Percentiles rank a stretch among this genome's conserved stretches.
Conservation (phyloP, 2,329 filamentous ascomycete species). For the Pseudovirgaria hyperparasitica region DNA sequence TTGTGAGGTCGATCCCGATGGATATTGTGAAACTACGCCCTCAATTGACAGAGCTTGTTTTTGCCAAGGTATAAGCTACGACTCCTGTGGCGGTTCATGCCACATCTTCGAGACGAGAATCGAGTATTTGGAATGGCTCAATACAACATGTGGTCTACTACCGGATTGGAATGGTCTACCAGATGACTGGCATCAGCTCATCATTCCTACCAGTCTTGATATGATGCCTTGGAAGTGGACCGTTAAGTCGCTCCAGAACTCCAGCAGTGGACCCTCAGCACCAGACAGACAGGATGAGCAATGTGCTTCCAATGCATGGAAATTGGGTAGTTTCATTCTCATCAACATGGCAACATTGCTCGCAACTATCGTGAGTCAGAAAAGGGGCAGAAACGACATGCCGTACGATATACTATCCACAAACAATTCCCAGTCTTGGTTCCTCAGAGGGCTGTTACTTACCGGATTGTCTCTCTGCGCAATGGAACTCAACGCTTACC, state of each 20-base stretch:
- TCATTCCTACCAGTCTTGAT: conserved; percentile 11
- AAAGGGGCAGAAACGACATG: conserved; percentile 2
- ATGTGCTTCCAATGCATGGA: conserved; percentile 13
- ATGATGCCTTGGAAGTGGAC: conserved; percentile 22
- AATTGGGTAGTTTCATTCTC: conserved; percentile 12
- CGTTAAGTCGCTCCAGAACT: conserved; percentile 8
- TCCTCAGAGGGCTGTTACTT: conserved; percentile 10
- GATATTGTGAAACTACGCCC: conserved; percentile 17
- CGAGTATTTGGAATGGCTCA: conserved; percentile 19
- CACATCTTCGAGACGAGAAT: conserved; percentile 19
- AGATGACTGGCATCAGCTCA: conserved; percentile 15
- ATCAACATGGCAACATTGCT: conserved; percentile 12
- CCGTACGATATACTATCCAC: conserved; percentile 2
- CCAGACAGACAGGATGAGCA: conserved; percentile 3
- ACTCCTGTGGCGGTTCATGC: conserved; percentile 15
- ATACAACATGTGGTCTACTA: conserved; percentile 15
- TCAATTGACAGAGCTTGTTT: conserved; percentile 18
- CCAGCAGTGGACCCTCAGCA: conserved; percentile 1
- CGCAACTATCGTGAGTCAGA: conserved; percentile 5
- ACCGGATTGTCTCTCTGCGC: conserved; percentile 12
- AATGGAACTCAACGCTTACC: conserved; percentile 11
- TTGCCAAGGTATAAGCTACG: conserved; percentile 16
- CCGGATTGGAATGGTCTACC: conserved; percentile 19
- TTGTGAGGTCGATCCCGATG: conserved; percentile 15
- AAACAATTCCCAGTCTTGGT: conserved; percentile 7